These are phyloP conservation scores for Mitragyna speciosa DNA, from an alignment of 257 asterid genomes.

Conservation along the genomic window DNA sequence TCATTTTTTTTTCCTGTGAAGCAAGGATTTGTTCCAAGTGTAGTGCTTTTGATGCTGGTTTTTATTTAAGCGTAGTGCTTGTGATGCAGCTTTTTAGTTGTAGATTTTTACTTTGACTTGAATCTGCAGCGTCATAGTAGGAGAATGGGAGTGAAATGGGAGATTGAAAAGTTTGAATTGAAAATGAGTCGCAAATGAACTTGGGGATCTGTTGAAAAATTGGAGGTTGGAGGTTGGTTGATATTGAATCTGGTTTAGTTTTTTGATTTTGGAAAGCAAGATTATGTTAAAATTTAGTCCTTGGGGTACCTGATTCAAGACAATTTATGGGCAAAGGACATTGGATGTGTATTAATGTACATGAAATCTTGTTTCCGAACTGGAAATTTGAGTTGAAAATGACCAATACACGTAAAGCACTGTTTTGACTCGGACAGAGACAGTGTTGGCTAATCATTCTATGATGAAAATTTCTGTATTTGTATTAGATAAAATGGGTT, in stretches of 20 bases:
- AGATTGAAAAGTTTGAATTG: neutral
- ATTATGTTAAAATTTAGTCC: neutral
- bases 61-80: neutral
- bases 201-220: neutral
- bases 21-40: neutral
- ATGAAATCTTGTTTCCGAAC: neutral
- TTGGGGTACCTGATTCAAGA: neutral
- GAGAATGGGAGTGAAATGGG: neutral
- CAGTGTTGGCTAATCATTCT: neutral
- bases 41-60: neutral
- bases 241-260: no score
- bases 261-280: no score
- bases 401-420: neutral
- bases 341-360: no score
- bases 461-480: no score
- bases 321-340: neutral
- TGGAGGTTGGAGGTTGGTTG: neutral
- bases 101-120: neutral
- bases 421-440: no score
- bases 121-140: neutral
- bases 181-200: neutral
- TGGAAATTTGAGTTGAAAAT: neutral
- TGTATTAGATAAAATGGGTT: neutral
- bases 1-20: neutral
- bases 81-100: neutral